Percentiles rank a stretch among this genome's conserved stretches.
These are phyloP conservation scores for Paraconiothyrium brasiliense DNA, from an alignment of 2,329 filamentous ascomycete species.

Conservation along the genomic window DNA sequence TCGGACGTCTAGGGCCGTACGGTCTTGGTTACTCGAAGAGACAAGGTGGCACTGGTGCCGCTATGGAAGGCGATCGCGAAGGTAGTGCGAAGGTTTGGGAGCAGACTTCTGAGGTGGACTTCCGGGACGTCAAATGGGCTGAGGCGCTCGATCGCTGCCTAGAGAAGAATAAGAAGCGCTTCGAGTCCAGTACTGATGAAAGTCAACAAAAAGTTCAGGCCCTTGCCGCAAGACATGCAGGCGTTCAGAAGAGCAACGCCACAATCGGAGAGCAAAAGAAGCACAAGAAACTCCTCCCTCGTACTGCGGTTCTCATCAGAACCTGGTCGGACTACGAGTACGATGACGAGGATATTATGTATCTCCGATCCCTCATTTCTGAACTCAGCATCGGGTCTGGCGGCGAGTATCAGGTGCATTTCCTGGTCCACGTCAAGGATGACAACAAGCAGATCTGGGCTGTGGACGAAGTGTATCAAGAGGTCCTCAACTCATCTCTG, in stretches of 20 bases:
- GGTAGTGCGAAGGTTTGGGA: constrained; percentile 84
- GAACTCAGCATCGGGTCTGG: constrained; percentile 81
- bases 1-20: constrained; percentile 87
- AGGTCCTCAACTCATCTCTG: constrained; percentile 63
- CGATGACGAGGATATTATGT: constrained; percentile 81
- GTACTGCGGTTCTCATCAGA: constrained; percentile 82
- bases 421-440: constrained; percentile 86
- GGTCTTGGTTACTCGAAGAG: constrained; percentile 84
- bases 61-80: constrained; percentile 82
- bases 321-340: constrained; percentile 85
- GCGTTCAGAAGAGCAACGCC: constrained; percentile 31
- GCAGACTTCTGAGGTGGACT: constrained; percentile 77
- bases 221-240: constrained; percentile 46
- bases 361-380: constrained; percentile 81
- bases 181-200: constrained; percentile 55
- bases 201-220: constrained; percentile 52
- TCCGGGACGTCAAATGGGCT: constrained; percentile 78
- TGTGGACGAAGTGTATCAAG: constrained; percentile 76
- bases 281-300: constrained; percentile 55
- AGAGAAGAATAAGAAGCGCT: constrained; percentile 74
- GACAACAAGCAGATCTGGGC: constrained; percentile 82
- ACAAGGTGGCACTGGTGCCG: constrained; percentile 83
- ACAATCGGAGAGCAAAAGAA: constrained; percentile 29
- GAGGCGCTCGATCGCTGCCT: constrained; percentile 79
- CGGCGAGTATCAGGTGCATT: constrained; percentile 83